A percentile compares a stretch with the other conserved stretches of the same genome.
Evolutionary conservation across 352 stramenopile species (phyloP).

Genomic region (Pythium inflatum): DNA sequence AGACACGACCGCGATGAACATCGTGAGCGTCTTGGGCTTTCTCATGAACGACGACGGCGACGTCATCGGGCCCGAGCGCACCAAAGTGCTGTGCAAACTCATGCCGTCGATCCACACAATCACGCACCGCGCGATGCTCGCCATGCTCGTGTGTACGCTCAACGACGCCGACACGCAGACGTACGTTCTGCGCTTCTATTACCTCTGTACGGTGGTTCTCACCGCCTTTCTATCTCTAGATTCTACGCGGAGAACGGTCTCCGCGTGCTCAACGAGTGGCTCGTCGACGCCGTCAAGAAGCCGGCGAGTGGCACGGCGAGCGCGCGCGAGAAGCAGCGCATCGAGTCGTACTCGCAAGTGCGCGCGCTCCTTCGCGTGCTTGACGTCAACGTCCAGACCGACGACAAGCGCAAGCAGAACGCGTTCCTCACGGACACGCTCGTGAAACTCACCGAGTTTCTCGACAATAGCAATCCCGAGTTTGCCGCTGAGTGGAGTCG

Average conservation of each 20-base stretch:
- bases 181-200: too few relatives aligned
- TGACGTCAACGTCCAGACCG: slow-evolving; percentile 73
- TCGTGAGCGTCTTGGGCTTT: slow-evolving; percentile 82
- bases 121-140: slow-evolving; percentile 76
- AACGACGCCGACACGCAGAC: slow-evolving; percentile 72
- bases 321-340: slow-evolving; percentile 65
- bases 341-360: slow-evolving; percentile 81
- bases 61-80: slow-evolving; percentile 71
- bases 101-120: slow-evolving; percentile 84
- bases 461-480: slow-evolving; percentile 66
- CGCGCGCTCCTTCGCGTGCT: slow-evolving; percentile 71
- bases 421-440: slow-evolving; percentile 65
- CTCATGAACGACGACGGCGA: slow-evolving; percentile 84
- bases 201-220: too few relatives aligned
- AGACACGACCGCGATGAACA: slow-evolving; percentile 72
- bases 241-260: slow-evolving; percentile 79
- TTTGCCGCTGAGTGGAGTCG: slow-evolving; percentile 74
- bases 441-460: slow-evolving; percentile 60
- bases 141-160: slow-evolving; percentile 71
- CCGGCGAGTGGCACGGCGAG: slow-evolving; percentile 18
- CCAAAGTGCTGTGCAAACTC: slow-evolving; percentile 79
- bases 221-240: too few relatives aligned
- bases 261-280: slow-evolving; percentile 75
- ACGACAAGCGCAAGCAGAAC: slow-evolving; percentile 67
- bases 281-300: slow-evolving; percentile 53